Evolutionary conservation across 768 basidiomycete genomes (phyloP).

Genomic region (Lactifluus volemus): DNA sequence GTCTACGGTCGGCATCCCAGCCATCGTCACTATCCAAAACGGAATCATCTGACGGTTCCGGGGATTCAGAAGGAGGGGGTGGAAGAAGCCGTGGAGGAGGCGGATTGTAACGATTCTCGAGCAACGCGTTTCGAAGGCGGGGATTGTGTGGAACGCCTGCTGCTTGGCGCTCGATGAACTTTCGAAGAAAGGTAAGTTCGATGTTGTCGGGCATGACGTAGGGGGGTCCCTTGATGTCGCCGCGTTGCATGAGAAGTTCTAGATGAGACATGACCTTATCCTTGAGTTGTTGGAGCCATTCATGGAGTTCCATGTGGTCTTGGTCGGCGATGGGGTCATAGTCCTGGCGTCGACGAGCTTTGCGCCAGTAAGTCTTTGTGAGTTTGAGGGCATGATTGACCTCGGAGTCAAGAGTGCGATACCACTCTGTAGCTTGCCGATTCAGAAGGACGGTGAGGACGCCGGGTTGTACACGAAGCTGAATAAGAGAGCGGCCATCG

Average conservation of each 20-base stretch:
- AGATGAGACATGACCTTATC: conserved; percentile 86
- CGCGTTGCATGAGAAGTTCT: conserved; percentile 80
- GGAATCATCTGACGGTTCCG: conserved; percentile 19
- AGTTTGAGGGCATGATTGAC: conserved; percentile 75
- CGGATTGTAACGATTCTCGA: conserved; percentile 8
- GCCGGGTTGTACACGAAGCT: conserved; percentile 75
- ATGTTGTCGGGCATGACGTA: conserved; percentile 74
- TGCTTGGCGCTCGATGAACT: conserved; percentile 74
- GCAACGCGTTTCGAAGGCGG: conserved; percentile 41
- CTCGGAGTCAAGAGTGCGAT: conserved; percentile 66
- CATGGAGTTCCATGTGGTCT: conserved; percentile 83
- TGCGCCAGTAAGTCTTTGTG: conserved; percentile 83
- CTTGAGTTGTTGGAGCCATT: conserved; percentile 81
- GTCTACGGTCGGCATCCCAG: conserved; percentile 12
- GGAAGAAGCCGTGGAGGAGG: conserved; percentile 6
- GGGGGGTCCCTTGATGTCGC: conserved; percentile 77
- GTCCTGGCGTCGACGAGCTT: conserved; percentile 66
- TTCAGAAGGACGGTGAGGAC: conserved; percentile 70
- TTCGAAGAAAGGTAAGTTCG: conserved; percentile 69
- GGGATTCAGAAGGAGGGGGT: conserved; percentile 10
- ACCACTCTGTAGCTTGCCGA: conserved; percentile 74
- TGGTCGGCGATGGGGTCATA: conserved; percentile 80
- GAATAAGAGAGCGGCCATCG: conserved; percentile 69
- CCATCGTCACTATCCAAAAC: conserved; percentile 15
- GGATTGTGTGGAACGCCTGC: conserved; percentile 74